Conservation (phyloP, 768 basidiomycete species). For the Lentinula detonsa region DNA sequence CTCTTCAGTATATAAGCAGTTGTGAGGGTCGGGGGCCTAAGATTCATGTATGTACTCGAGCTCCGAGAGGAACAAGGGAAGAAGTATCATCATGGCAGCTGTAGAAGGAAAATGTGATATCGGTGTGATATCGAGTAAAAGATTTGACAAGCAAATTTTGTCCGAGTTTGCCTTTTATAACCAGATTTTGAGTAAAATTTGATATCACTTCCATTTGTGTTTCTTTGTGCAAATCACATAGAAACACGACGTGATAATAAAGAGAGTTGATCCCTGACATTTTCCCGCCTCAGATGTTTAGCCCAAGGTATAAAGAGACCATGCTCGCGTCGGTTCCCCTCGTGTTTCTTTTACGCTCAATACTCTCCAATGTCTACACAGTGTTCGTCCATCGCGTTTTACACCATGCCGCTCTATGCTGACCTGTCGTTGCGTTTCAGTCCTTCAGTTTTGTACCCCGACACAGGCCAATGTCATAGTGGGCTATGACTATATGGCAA, state of each 20-base stretch:
- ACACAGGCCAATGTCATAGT: not conserved
- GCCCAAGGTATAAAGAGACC: not conserved
- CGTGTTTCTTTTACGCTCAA: not conserved
- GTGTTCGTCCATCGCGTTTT: not conserved
- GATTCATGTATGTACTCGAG: not conserved
- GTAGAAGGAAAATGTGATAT: not conserved
- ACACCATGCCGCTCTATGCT: not conserved
- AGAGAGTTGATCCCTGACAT: not conserved
- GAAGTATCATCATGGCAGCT: too few relatives aligned
- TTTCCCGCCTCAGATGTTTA: not conserved
- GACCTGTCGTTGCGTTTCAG: not conserved
- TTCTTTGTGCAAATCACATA: not conserved
- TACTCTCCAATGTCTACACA: not conserved
- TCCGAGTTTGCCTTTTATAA: not conserved
- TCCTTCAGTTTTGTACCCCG: not conserved
- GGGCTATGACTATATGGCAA: not conserved
- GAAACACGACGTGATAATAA: not conserved
- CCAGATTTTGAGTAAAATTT: not conserved
- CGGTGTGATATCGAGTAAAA: slow-evolving; percentile 2
- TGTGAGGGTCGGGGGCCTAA: too few relatives aligned
- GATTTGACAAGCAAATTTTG: not conserved
- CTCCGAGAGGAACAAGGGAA: not conserved
- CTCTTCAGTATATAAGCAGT: too few relatives aligned
- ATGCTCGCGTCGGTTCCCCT: not conserved
- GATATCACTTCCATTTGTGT: not conserved